Evolutionary conservation across 495 filamentous ascomycete species (phyloP).

Genomic region (Aspergillus sclerotiicarbonarius): DNA sequence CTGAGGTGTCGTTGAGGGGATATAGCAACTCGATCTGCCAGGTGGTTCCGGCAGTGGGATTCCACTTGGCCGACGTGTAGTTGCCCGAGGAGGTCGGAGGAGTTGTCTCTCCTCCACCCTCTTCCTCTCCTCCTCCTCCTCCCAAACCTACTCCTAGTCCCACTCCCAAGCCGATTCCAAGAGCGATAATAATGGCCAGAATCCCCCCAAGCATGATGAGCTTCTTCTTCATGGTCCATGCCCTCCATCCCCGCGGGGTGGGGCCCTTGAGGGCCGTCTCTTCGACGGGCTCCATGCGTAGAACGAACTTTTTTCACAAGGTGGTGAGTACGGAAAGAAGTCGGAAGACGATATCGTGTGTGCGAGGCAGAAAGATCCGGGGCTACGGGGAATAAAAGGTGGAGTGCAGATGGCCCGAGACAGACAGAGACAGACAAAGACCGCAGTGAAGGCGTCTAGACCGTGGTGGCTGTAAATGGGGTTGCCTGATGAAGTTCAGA

Average conservation of each 20-base stretch:
- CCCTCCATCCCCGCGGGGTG: conserved; percentile 26
- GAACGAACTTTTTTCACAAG: not conserved
- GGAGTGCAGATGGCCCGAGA: not conserved
- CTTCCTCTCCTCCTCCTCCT: conserved; percentile 21
- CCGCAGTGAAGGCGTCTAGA: not conserved
- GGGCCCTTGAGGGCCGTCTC: conserved; percentile 17
- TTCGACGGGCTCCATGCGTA: conserved; percentile 10
- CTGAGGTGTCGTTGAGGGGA: conserved; percentile 41
- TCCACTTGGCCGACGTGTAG: conserved; percentile 41
- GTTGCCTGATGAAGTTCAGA: conserved; percentile 10
- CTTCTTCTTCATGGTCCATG: conserved; percentile 42
- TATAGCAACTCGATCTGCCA: conserved; percentile 57
- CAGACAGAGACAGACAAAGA: not conserved
- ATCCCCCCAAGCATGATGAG: conserved; percentile 27
- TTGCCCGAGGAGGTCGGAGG: conserved; percentile 23
- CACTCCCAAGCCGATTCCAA: conserved; percentile 54
- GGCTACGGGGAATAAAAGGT: conserved; percentile 1
- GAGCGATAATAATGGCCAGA: conserved; percentile 39
- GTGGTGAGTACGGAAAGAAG: no score
- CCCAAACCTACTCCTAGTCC: conserved; percentile 49
- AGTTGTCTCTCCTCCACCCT: conserved; percentile 10
- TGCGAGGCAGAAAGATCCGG: not conserved
- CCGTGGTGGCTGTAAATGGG: conserved; percentile 3
- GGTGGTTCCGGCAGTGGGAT: conserved; percentile 45
- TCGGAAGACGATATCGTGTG: conserved; percentile 1